A percentile compares a stretch with the other conserved stretches of the same genome.
Evolutionary conservation across 106 monocot species (phyloP).

Genomic region (Phalaenopsis aphrodite): DNA sequence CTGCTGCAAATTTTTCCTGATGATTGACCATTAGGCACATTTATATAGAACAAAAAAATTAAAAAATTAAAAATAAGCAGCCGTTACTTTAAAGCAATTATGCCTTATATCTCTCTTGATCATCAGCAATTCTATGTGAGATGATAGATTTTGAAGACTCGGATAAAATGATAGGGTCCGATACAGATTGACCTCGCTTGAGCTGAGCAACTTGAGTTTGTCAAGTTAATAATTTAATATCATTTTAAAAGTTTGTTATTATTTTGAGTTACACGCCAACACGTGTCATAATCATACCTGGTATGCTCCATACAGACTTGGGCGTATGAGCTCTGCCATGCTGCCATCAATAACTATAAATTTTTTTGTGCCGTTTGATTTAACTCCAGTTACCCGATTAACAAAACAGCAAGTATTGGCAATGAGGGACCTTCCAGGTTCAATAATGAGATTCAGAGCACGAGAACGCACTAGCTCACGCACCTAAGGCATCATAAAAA

Average conservation of each 20-base stretch:
- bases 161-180: too few species aligned
- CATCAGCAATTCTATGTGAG: too few species aligned
- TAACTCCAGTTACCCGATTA: conserved; percentile 90
- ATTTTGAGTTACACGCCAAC: not conserved
- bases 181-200: too few species aligned
- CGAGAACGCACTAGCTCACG: conserved; percentile 76
- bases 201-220: too few species aligned
- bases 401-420: conserved; percentile 98
- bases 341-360: conserved; percentile 90
- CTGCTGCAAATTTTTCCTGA: too few species aligned
- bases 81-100: not conserved
- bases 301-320: conserved; percentile 93
- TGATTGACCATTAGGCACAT: not conserved
- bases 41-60: not conserved
- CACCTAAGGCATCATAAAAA: conserved; percentile 37
- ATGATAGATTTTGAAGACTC: too few species aligned
- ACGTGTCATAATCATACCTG: conserved; percentile 43
- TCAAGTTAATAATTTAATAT: too few species aligned
- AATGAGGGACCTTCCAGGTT: conserved; percentile 94
- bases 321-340: conserved; percentile 94
- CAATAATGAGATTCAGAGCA: conserved; percentile 77
- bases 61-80: not conserved
- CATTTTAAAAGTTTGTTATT: too few species aligned
- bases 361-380: conserved; percentile 93
- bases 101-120: too few species aligned